Evolutionary conservation across 495 filamentous ascomycete genomes (phyloP), one percentile per base, ranked within the genome.

Genomic region (Penicillium paxilli): DNA sequence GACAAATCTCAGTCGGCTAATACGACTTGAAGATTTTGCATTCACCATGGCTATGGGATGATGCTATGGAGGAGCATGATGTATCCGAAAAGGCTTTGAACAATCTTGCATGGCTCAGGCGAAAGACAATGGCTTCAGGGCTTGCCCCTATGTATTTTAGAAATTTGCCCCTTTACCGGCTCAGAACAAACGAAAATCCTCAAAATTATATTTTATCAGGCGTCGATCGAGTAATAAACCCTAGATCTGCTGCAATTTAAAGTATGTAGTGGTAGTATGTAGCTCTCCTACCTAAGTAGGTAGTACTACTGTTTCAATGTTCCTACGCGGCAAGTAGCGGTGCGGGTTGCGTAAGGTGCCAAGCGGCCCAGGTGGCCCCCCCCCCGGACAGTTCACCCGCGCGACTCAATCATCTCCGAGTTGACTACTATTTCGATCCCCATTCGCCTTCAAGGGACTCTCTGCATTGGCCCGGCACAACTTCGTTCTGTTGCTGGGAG

Each of bases 91-190:
- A 54, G 25, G 32, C 49, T 52, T 61, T 47, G 48, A 46, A 49
- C 7, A 33, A 28, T 40, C 41, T 61, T 75, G 73, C 73, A 74
- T 76, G 62, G 68, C 65, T 73, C 62, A 35, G 73, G 73, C 71
- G 71, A 74, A 73, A 54, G 61, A 65, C 48, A 49, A 52, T 32
- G 60, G 53, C 57, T 60, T 55, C 54, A 47, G 50, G 22, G 47
- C 38, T 55, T 40, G 62, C 46, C 52, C 32, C 37, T 37, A 50
- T 65, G 54, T 61, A 56, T 49, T 70, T 32, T 62, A 65, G 41
- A 65, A 59, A 62, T 57, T 55, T 49, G 51, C 49, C 61, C 48
- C 28, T 58, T 54, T 47, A 6, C 35, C 62, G 54, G 57, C 58
- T 60, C 49, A 64, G 55, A 59, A 67, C 60, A 57, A 64, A 68